Base-by-base conservation (phyloP, 192 early-diverging fungal genomes). In the Dispira simplex region DNA sequence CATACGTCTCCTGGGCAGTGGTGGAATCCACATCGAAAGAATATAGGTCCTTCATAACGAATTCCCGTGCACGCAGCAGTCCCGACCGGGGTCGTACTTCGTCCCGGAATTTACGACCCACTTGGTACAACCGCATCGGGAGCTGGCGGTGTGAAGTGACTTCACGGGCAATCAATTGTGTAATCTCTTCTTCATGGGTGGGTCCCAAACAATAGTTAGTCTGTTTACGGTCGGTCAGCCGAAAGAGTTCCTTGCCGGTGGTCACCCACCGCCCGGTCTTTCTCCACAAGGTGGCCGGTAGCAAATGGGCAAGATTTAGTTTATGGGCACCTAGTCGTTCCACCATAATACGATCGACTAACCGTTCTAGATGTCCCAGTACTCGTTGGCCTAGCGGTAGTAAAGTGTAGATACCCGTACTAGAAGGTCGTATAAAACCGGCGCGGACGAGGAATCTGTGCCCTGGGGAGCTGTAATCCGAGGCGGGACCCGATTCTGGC, bases 31-130 rank as follows among this genome's bases (percentile, higher is more conserved):
- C 77, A 68, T 96, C 91, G 71, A 96, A 96, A 10, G 88, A 81
- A 70, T 96, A 94, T 67, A 96, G 69, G 72, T 96, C 93, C 71
- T 93, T 96, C 93, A 96, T 96, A n/a, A 92, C 68, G 70, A 96
- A 96, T 69, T 96, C 93, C 39, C 89, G 83, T 2, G 80, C 91
- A 13, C 93, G 75, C 51, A 96, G 76, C 21, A 96, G 69, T 11
- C 93, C 93, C 8, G 81, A 81, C 23, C 92, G 78, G 20, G 90
- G 90, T 27, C 92, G 77, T 47, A 85, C 73, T 63, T 93, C 91
- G 68, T 93, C 91, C 28, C 89, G 80, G 63, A 83, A 93, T 72
- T 93, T 93, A 45, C 80, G 76, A n/a, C 81, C 88, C 11, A 88
- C 87, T 68, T 96, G 93, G 75, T 92, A 96, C 53, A 96, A 73